Evolutionary conservation across 2,329 filamentous ascomycete species (phyloP).

Genomic region (Colletotrichum destructivum): DNA sequence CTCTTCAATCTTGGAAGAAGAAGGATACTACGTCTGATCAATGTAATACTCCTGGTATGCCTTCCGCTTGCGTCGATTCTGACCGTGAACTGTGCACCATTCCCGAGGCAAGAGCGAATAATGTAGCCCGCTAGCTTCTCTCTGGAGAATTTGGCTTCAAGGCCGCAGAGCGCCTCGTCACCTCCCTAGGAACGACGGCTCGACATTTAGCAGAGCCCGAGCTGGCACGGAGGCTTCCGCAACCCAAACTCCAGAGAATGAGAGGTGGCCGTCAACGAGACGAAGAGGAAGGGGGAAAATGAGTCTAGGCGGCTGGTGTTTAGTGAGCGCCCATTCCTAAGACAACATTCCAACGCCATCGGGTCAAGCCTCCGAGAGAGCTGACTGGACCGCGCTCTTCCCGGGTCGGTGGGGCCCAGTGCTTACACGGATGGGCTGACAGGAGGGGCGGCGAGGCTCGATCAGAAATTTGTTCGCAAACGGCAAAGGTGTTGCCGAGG

Average conservation of each 20-base stretch:
- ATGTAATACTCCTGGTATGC: not conserved
- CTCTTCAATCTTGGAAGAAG: too few species aligned
- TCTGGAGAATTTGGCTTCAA: constrained; percentile 19
- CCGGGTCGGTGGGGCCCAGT: not conserved
- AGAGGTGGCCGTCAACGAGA: not conserved
- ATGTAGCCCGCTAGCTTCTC: constrained; percentile 21
- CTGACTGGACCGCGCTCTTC: not conserved
- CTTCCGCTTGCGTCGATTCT: constrained; percentile 29
- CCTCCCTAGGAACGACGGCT: constrained; percentile 27
- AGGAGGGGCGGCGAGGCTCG: too few species aligned
- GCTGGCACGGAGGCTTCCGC: not conserved
- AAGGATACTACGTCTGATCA: too few species aligned
- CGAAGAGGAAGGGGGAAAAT: not conserved
- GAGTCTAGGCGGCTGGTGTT: constrained; percentile 7
- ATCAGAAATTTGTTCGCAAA: constrained; percentile 30
- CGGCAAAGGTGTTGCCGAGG: constrained; percentile 31
- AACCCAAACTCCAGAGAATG: not conserved
- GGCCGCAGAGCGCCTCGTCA: constrained; percentile 6
- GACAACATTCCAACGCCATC: constrained; percentile 25
- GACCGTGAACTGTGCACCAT: constrained; percentile 25
- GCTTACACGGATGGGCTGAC: not conserved
- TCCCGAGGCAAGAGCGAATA: constrained; percentile 30
- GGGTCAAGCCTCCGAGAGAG: constrained; percentile 11
- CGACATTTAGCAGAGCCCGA: constrained; percentile 5
- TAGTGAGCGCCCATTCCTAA: constrained; percentile 26